These are phyloP conservation scores for Nephelium lappaceum DNA, from an alignment of 345 rosid species.

Conservation along the genomic window DNA sequence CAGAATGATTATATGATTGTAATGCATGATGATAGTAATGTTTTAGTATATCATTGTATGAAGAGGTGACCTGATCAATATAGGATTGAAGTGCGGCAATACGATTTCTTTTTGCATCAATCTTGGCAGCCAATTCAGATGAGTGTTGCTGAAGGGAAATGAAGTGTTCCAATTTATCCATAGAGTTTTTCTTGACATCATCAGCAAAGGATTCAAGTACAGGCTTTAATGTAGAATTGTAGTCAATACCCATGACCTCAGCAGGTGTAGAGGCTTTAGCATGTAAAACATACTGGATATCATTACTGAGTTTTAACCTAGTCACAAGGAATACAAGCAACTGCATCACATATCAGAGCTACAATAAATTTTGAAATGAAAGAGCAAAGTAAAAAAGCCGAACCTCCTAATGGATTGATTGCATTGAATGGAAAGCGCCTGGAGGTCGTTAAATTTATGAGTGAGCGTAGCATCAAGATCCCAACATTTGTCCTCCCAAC, in stretches of 20 bases:
- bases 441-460: constrained; percentile 68
- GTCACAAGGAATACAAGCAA: constrained; percentile 14
- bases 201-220: constrained; percentile 54
- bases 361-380: not conserved
- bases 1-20: not conserved
- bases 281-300: constrained; percentile 56
- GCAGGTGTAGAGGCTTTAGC: constrained; percentile 58
- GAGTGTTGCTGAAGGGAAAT: constrained; percentile 55
- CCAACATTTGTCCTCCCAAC: constrained; percentile 85
- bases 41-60: not conserved
- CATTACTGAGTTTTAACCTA: constrained; percentile 62
- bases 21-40: not conserved
- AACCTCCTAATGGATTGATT: constrained; percentile 79
- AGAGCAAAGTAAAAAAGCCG: not conserved
- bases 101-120: constrained; percentile 49
- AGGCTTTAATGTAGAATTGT: constrained; percentile 64
- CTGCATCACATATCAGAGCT: not conserved
- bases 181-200: constrained; percentile 52
- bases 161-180: constrained; percentile 56
- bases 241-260: constrained; percentile 82
- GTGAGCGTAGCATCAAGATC: constrained; percentile 52
- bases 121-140: constrained; percentile 54
- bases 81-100: constrained; percentile 46
- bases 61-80: constrained; percentile 49
- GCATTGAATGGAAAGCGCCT: constrained; percentile 65